These are phyloP conservation scores for Lodderomyces theae DNA, from an alignment of 1,139 yeast species.

Conservation along the genomic window DNA sequence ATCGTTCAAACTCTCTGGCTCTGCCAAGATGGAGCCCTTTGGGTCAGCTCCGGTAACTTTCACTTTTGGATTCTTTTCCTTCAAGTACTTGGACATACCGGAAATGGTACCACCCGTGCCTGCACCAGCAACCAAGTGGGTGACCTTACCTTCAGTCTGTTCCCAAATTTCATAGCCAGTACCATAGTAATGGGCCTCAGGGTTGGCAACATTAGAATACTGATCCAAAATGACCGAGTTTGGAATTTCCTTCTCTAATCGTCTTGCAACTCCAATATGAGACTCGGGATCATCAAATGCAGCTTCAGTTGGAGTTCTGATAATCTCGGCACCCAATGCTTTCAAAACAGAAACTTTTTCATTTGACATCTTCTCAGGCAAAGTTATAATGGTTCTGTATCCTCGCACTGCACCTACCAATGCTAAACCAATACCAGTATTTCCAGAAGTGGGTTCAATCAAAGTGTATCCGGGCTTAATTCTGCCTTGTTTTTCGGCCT, in stretches of 20 bases:
- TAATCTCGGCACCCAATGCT: conserved; percentile 88
- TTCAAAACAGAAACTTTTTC: conserved; percentile 86
- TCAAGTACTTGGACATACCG: conserved; percentile 75
- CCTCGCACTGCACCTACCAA: conserved; percentile 85
- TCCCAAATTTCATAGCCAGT: conserved; percentile 88
- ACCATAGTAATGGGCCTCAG: conserved; percentile 79
- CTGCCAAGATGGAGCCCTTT: conserved; percentile 79
- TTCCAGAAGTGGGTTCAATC: conserved; percentile 89
- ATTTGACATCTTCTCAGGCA: conserved; percentile 91
- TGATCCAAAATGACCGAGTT: conserved; percentile 85
- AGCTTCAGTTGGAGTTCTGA: conserved; percentile 90
- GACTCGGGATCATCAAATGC: conserved; percentile 94
- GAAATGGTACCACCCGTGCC: conserved; percentile 86
- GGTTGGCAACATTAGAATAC: conserved; percentile 76
- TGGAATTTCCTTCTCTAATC: conserved; percentile 79
- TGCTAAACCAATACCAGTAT: conserved; percentile 88
- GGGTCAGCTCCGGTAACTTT: conserved; percentile 82
- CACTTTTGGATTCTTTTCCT: conserved; percentile 64
- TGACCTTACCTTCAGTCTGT: conserved; percentile 70
- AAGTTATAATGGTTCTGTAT: conserved; percentile 81
- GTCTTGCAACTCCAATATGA: conserved; percentile 84
- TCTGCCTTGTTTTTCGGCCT: conserved; percentile 75
- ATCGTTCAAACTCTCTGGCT: conserved; percentile 71
- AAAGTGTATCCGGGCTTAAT: conserved; percentile 84
- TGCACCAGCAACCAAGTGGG: conserved; percentile 84